These are phyloP conservation scores for Irpex lacteus DNA, from an alignment of 1,284 basidiomycete genomes.

Conservation along the genomic window DNA sequence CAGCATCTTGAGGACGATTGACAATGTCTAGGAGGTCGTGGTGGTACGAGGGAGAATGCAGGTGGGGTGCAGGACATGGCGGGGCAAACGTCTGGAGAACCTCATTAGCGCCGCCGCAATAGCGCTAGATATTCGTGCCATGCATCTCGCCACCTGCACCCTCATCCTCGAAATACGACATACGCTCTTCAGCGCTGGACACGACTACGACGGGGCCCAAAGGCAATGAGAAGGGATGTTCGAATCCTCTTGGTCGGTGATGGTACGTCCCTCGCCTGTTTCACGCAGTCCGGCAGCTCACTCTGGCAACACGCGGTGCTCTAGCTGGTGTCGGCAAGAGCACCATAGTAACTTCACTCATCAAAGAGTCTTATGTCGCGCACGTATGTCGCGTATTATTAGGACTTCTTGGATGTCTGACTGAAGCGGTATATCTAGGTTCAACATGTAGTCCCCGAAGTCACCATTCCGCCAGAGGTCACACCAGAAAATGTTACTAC, in stretches of 20 bases:
- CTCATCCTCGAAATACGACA: not conserved
- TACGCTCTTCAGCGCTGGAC: not conserved
- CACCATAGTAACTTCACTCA: constrained; percentile 92
- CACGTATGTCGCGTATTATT: constrained; percentile 55
- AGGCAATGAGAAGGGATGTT: constrained; percentile 80
- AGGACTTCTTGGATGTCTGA: constrained; percentile 1
- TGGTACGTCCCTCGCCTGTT: constrained; percentile 47
- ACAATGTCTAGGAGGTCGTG: not conserved
- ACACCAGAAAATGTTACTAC: constrained; percentile 96
- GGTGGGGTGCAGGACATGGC: not conserved
- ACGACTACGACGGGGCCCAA: constrained; percentile 1
- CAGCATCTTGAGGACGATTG: not conserved
- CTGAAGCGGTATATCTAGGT: constrained; percentile 46
- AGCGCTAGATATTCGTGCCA: no score
- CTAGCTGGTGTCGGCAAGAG: constrained; percentile 93
- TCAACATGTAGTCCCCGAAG: constrained; percentile 90
- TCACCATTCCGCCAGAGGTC: constrained; percentile 94
- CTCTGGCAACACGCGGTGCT: constrained; percentile 13
- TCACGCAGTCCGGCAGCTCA: constrained; percentile 3
- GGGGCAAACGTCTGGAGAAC: not conserved
- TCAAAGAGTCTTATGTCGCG: constrained; percentile 90
- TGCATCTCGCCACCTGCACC: not conserved
- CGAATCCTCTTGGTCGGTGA: constrained; percentile 94
- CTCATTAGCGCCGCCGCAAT: no score
- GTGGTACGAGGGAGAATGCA: not conserved